Evolutionary conservation across 805 yeast species (phyloP), one percentile per base, ranked within the genome.

Genomic region (Candida germanica): DNA sequence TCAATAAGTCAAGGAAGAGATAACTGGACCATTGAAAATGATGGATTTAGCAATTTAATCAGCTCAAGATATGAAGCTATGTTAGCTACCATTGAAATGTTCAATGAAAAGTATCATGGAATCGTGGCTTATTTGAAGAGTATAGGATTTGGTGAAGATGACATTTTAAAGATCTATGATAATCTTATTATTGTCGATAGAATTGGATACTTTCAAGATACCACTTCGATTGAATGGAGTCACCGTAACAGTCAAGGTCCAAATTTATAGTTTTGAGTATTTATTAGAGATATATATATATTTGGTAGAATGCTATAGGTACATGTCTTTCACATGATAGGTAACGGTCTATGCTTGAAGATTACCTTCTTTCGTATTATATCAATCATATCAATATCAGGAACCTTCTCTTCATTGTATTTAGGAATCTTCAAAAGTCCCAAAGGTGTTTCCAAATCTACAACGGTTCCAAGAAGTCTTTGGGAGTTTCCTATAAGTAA

Each of bases 301-400:
- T 21, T n/a, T n/a, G n/a, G 24, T 9, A n/a, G n/a, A n/a, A n/a
- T n/a, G n/a, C n/a, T n/a, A n/a, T n/a, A n/a, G n/a, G n/a, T n/a
- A n/a, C n/a, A 14, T 26, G 14, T 14, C 5, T 12, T 12, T 64
- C 53, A 82, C 89, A 83, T 83, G 33, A 83, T 79, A 4, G 94
- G 94, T 33, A 85, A 61, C 0, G 94, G 93, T 43, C 94, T 66
- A 26, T 75, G 74, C 32, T 68, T 74, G 51, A 85, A 85, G 6
- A 80, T 66, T 13, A 83, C 56, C 50, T 80, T 82, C 42, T 73
- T 69, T 21, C 59, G 59, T 3, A 85, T 68, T 1, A 85, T 59
- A 51, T 83, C 91, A 7, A 79, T 58, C 46, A 83, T 58, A 42
- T 75, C 62, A 4, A 82, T 71, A 3, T 54, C 46, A 3, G 58